A percentile compares a stretch with the other conserved stretches of the same genome.
These are phyloP conservation scores for Aspergillus latus DNA, from an alignment of 2,329 filamentous ascomycete species.

Conservation along the genomic window DNA sequence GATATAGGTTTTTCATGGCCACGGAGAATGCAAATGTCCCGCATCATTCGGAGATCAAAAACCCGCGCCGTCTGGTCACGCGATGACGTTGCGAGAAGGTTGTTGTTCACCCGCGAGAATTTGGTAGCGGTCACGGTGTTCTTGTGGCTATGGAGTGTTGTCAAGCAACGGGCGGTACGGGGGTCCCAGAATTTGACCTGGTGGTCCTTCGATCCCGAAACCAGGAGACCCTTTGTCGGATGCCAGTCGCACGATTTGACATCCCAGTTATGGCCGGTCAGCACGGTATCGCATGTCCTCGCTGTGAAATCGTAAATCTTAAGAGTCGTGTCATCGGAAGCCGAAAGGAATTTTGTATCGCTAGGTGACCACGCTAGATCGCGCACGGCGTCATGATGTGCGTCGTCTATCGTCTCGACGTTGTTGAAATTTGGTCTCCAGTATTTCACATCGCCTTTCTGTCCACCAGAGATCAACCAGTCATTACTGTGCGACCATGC, in stretches of 20 bases:
- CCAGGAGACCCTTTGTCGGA: conserved; percentile 86
- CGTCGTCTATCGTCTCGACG: conserved; percentile 82
- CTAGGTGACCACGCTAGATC: conserved; percentile 92
- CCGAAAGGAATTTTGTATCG: conserved; percentile 93
- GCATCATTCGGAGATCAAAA: conserved; percentile 97
- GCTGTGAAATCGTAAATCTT: conserved; percentile 97
- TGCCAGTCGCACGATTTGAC: conserved; percentile 98
- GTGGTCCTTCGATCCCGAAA: conserved; percentile 97
- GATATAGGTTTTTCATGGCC: conserved; percentile 97
- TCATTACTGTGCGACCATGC: conserved; percentile 91
- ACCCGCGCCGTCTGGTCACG: conserved; percentile 90
- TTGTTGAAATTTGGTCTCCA: conserved; percentile 99
- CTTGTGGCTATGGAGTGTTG: conserved; percentile 93
- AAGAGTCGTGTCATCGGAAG: conserved; percentile 86
- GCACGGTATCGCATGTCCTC: conserved; percentile 77
- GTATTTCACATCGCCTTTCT: conserved; percentile 95
- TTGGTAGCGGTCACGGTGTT: conserved; percentile 92
- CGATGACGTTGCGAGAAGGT: conserved; percentile 86
- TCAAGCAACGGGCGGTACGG: conserved; percentile 83
- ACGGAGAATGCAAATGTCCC: conserved; percentile 87
- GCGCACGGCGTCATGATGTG: conserved; percentile 83
- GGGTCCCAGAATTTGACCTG: conserved; percentile 98
- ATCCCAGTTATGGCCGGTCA: conserved; percentile 97
- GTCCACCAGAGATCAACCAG: conserved; percentile 93
- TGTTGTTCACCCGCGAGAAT: conserved; percentile 82